Percentiles rank a stretch among this genome's conserved stretches.
phyloP scores from a whole-genome alignment of 164 flowering plant species.

The Cinnamomum chago region DNA sequence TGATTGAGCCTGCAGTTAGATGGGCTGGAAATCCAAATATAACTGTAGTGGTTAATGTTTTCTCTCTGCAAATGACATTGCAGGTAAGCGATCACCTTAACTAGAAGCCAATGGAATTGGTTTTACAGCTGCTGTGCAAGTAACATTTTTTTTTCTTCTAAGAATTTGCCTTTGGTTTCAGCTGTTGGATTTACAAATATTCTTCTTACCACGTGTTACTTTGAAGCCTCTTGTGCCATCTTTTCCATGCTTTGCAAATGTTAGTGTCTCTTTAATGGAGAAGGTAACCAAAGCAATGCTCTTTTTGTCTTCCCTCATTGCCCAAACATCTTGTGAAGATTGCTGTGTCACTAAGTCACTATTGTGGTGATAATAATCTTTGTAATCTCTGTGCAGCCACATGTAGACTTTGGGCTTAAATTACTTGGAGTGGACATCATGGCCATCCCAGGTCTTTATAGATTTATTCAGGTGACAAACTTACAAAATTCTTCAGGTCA shows the following conservation, averaged over 20 bases:
- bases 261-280: conserved; percentile 66
- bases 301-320: neutral
- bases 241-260: conserved; percentile 80
- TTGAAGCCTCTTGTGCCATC: conserved; percentile 86
- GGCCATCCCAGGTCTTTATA: conserved; percentile 88
- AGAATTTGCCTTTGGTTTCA: conserved; percentile 28
- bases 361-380: neutral
- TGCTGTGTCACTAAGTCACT: neutral
- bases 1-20: conserved; percentile 64
- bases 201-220: conserved; percentile 53
- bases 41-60: conserved; percentile 42
- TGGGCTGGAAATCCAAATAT: conserved; percentile 94
- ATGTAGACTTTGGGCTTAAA: conserved; percentile 76
- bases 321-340: neutral
- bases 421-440: conserved; percentile 75
- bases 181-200: conserved; percentile 81
- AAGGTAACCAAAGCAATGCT: conserved; percentile 38
- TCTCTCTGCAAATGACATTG: conserved; percentile 42
- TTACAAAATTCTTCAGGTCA: conserved; percentile 5
- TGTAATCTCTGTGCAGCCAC: conserved; percentile 55
- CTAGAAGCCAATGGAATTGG: neutral
- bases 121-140: conserved; percentile 2
- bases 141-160: neutral
- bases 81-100: conserved; percentile 49
- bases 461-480: conserved; percentile 61